Percentiles rank a stretch among this genome's conserved stretches.
Conservation (phyloP, 1,284 basidiomycete genomes). For the Gomphus bonarii region DNA sequence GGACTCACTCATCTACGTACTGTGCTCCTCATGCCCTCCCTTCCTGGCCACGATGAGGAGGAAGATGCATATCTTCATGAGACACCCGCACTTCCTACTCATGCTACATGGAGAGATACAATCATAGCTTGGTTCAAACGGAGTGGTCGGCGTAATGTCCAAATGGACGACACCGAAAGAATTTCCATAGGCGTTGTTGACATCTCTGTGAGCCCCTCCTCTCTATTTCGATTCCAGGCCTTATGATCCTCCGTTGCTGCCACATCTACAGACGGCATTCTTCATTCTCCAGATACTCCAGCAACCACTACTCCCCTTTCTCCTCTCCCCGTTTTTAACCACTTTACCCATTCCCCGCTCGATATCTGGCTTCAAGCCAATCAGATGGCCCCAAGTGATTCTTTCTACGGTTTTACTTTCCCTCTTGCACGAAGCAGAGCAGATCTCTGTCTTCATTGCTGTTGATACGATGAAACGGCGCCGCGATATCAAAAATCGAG, state of each 20-base stretch:
- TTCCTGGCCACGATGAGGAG: slow-evolving; percentile 8
- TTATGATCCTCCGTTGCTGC: background rate
- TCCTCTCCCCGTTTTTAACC: slow-evolving; percentile 17
- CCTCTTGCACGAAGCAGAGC: slow-evolving; percentile 17
- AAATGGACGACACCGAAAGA: slow-evolving; percentile 15
- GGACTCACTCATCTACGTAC: slow-evolving; percentile 17
- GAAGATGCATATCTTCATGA: slow-evolving; percentile 2
- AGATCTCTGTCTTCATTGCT: slow-evolving; percentile 14
- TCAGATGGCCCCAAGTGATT: slow-evolving; percentile 15
- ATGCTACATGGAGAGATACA: slow-evolving; percentile 7
- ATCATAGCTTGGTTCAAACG: slow-evolving; percentile 13
- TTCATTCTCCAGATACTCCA: slow-evolving; percentile 17
- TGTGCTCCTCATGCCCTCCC: slow-evolving; percentile 13
- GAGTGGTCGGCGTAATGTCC: slow-evolving; percentile 9
- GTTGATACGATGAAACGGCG: slow-evolving; percentile 12
- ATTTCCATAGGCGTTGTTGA: slow-evolving; percentile 14
- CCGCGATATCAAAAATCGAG: slow-evolving; percentile 10
- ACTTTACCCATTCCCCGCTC: slow-evolving; percentile 15
- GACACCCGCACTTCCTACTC: background rate
- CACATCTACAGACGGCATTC: slow-evolving; percentile 16
- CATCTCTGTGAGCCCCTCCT: slow-evolving; percentile 13
- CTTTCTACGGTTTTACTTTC: slow-evolving; percentile 14
- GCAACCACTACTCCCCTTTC: slow-evolving; percentile 17
- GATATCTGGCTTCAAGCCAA: slow-evolving; percentile 9
- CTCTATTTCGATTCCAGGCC: background rate